Evolutionary conservation across 2,329 filamentous ascomycete genomes (phyloP), one percentile per base, ranked within the genome.

Genomic region (Lecanicillium sp.): DNA sequence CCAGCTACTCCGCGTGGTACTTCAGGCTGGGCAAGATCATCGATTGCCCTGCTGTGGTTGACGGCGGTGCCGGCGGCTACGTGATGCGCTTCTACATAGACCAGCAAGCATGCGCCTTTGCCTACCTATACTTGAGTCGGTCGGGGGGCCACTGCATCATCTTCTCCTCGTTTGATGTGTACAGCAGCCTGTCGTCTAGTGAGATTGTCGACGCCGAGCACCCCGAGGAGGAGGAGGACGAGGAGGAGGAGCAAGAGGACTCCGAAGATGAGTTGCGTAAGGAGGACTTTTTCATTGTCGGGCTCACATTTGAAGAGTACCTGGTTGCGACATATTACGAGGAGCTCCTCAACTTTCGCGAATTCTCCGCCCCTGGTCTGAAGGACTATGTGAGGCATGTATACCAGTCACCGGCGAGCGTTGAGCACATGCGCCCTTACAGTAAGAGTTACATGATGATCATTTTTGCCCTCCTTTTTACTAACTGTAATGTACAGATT

Each of bases 291-390:
- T 14, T 17, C 5, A 35, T 41, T 8, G 33, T 36, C n/a, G 39
- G 39, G 4, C 18, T 41, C 18, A 41, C 17, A 9, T 41, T 41
- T 27, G 39, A 41, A 17, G 39, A 41, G 27, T 36, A 41, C 35
- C 19, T 36, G 17, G 39, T 25, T 10, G 12, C 17, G 20, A 28
- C 30, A 4, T 41, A 36, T 15, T 41, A 30, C 31, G 39, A 41
- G 17, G 39, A 41, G n/a, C 32, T 19, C 7, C 27, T 41, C 17
- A 41, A 30, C 29, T 41, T 36, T 19, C 10, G 18, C 9, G 25
- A 17, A 4, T 3, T 14, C 12, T 17, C 39, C 13, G 28, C 19
- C 17, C 20, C 22, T 6, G 33, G 9, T 5, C 14, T 41, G 25
- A 20, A 18, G 13, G 39, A 41, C 7, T 41, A 36, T 25, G 33